A percentile compares a stretch with the other conserved stretches of the same genome.
These are phyloP conservation scores for Fomitopsis pulvina DNA, from an alignment of 768 basidiomycete species.

Conservation along the genomic window DNA sequence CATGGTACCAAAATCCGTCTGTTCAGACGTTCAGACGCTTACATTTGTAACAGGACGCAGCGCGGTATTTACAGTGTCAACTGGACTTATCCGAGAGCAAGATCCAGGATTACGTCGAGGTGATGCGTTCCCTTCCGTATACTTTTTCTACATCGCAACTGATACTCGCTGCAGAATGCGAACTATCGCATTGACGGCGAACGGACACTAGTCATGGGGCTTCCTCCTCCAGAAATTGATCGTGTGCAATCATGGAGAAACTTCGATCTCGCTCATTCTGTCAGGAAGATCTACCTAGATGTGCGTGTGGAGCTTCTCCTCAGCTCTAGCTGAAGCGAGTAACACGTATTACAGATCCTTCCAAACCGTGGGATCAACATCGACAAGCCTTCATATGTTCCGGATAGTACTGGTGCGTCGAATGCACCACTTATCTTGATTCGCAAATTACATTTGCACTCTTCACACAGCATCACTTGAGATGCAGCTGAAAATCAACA, in stretches of 20 bases:
- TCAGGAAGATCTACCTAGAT: conserved; percentile 30
- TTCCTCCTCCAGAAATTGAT: conserved; percentile 33
- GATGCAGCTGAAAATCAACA: conserved; percentile 32
- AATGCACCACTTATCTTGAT: conserved; percentile 1
- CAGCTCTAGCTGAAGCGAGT: neutral
- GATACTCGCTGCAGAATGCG: conserved; percentile 25
- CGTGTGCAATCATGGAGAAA: conserved; percentile 32
- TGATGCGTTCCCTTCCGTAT: conserved; percentile 12
- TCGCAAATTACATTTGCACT: neutral
- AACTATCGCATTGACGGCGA: conserved; percentile 34
- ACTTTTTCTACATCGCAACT: neutral
- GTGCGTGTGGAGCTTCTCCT: conserved; percentile 18
- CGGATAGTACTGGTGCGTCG: conserved; percentile 10
- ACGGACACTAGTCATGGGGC: conserved; percentile 36
- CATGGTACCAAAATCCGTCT: neutral
- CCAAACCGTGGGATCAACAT: conserved; percentile 30
- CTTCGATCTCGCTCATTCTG: conserved; percentile 36
- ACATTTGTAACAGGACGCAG: conserved; percentile 31
- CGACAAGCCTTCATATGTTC: conserved; percentile 20
- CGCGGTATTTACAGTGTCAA: conserved; percentile 37
- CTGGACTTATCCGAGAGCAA: conserved; percentile 30
- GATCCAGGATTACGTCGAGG: conserved; percentile 43
- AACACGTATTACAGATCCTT: conserved; percentile 28
- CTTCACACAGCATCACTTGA: too few species aligned
- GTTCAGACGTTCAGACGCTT: neutral